Percentiles rank a stretch among this genome's conserved stretches.
Conservation (phyloP, 2,329 filamentous ascomycete species). For the Stagonosporopsis chrysanthemi region DNA sequence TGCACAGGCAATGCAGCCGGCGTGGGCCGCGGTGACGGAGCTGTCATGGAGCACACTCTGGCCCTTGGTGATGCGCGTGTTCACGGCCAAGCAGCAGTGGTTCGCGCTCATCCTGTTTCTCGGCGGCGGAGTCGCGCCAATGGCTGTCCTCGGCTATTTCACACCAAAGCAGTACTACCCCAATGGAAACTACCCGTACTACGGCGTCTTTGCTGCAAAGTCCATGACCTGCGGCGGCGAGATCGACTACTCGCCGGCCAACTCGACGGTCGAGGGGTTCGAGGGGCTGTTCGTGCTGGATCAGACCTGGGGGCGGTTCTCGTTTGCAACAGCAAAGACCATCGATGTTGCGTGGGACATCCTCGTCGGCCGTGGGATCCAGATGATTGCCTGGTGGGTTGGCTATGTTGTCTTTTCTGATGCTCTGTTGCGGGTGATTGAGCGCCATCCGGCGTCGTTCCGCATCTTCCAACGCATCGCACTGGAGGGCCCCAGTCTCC, state of each 20-base stretch:
- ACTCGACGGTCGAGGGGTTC: constrained; percentile 30
- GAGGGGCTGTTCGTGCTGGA: constrained; percentile 43
- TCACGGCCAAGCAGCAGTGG: constrained; percentile 21
- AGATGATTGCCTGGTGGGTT: constrained; percentile 39
- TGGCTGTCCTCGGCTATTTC: constrained; percentile 18
- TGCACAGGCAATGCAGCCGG: background rate
- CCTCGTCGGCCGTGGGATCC: constrained; percentile 42
- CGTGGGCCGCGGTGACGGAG: background rate
- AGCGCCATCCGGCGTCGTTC: constrained; percentile 44
- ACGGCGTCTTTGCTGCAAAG: constrained; percentile 25
- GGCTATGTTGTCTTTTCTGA: constrained; percentile 46
- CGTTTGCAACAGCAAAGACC: constrained; percentile 44
- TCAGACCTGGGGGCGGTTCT: constrained; percentile 29
- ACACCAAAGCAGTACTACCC: constrained; percentile 2
- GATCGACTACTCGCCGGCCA: constrained; percentile 16
- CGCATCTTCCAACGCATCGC: constrained; percentile 45
- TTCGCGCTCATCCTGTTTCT: constrained; percentile 21
- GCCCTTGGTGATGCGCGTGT: background rate
- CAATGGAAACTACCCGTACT: constrained; percentile 9
- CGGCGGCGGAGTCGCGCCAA: constrained; percentile 15
- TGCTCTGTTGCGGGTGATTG: constrained; percentile 44
- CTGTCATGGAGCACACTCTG: background rate
- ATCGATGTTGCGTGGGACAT: constrained; percentile 50
- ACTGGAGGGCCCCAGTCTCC: constrained; percentile 36
- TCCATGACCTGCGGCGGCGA: constrained; percentile 21